phyloP scores from a whole-genome alignment of 1,139 yeast genomes.

The Hyphopichia buzzinii region DNA sequence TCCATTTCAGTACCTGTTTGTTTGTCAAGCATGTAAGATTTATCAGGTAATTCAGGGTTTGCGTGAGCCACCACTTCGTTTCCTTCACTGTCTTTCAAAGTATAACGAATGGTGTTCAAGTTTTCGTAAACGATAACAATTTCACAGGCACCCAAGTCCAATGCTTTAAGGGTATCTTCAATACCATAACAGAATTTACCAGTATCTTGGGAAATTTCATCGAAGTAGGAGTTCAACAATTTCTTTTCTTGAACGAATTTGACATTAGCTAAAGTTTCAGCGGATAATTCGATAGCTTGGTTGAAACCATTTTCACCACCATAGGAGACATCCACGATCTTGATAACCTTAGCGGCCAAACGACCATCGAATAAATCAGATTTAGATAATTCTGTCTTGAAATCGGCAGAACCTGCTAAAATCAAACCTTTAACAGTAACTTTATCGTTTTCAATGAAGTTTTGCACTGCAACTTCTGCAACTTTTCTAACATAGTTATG shows the following conservation, averaged over 20 bases:
- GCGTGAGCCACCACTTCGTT: conserved; percentile 73
- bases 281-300: conserved; percentile 96
- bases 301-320: conserved; percentile 99
- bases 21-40: conserved; percentile 76
- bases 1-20: conserved; percentile 90
- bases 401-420: conserved; percentile 98
- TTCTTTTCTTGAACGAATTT: conserved; percentile 98
- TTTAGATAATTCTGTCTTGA: conserved; percentile 88
- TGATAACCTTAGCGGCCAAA: conserved; percentile 81
- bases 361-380: conserved; percentile 92
- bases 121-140: conserved; percentile 89
- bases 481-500: conserved; percentile 97
- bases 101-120: conserved; percentile 79
- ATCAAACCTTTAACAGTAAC: conserved; percentile 92
- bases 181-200: conserved; percentile 98
- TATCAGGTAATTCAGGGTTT: conserved; percentile 68
- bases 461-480: conserved; percentile 97
- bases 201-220: conserved; percentile 94
- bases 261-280: conserved; percentile 94
- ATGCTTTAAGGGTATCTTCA: conserved; percentile 91
- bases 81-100: conserved; percentile 82
- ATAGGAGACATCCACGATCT: conserved; percentile 93
- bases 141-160: conserved; percentile 95
- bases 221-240: conserved; percentile 85
- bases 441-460: conserved; percentile 89